Evolutionary conservation across 345 rosid species (phyloP), one percentile per base, ranked within the genome.

Genomic region (Dovyalis caffra): DNA sequence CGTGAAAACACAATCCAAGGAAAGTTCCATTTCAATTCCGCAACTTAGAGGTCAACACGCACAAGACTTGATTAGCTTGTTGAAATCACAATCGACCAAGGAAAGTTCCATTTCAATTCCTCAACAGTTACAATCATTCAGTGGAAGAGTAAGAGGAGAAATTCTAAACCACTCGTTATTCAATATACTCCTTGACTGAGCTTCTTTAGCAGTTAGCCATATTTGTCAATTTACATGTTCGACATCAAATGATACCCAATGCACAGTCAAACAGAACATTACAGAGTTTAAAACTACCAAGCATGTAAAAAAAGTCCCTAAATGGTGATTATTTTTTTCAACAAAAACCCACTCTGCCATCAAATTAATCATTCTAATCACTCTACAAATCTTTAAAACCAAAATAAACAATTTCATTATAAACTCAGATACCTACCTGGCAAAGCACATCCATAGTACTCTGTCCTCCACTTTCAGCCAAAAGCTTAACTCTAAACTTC

Each of bases 391-490:
- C 15, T 21, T 53, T 53, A 53, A 21, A 53, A 49, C 9, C 60
- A n/a, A 7, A 23, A n/a, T 56, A n/a, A 56, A 56, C 8, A 56
- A n/a, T 56, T 56, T 4, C 61, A 56, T 56, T 10, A 23, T 10
- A 56, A 23, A 9, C 28, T 23, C 61, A 10, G 26, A 56, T 2
- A 56, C 11, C 11, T 56, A 95, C 99, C 95, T 96, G 97, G 79
- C 97, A 96, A 83, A 96, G 95, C 26, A 96, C 92, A 79, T 96
- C 99, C 83, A 90, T 89, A 28, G 90, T 90, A 82, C 90, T 87
- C 81, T 90, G 97, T 63, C 97, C 93, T 18, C 87, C 91, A 43
- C 88, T 87, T 81, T 96, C 99, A 56, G 97, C 88, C 86, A 96
- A 77, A 75, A 96, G 74, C 78, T 90, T 96, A 71, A 96, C 99